Conservation (phyloP, 345 rosid species). For the Gynandropsis gynandra region DNA sequence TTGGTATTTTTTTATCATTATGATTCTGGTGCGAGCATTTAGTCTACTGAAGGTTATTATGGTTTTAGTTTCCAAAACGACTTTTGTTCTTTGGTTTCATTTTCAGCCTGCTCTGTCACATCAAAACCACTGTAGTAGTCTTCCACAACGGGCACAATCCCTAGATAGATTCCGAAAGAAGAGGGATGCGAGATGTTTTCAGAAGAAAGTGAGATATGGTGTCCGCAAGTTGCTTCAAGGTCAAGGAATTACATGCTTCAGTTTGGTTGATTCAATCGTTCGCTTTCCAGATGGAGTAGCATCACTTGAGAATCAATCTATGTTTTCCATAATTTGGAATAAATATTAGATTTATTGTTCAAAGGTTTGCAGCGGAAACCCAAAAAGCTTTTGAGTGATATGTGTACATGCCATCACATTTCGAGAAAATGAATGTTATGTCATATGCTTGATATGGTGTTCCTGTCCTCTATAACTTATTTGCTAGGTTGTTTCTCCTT, state of each 20-base stretch:
- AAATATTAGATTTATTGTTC: not conserved
- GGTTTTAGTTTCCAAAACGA: not conserved
- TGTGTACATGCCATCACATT: not conserved
- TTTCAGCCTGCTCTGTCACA: slow-evolving; percentile 47
- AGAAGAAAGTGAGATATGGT: slow-evolving; percentile 87
- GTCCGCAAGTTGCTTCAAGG: slow-evolving; percentile 98
- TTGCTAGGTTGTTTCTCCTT: not conserved
- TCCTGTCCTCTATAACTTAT: too few species aligned
- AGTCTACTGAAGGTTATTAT: slow-evolving; percentile 1
- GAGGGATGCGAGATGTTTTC: slow-evolving; percentile 86
- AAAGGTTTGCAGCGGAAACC: not conserved
- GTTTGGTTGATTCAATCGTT: not conserved
- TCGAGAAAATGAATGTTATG: not conserved
- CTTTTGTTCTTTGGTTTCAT: slow-evolving; percentile 4
- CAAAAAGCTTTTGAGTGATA: slow-evolving; percentile 5
- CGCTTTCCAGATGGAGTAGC: not conserved
- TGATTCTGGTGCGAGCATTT: not conserved
- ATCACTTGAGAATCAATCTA: slow-evolving; percentile 6
- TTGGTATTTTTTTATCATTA: slow-evolving; percentile 38
- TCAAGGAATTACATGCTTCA: slow-evolving; percentile 17
- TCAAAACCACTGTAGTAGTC: slow-evolving; percentile 55
- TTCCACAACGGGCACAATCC: slow-evolving; percentile 84
- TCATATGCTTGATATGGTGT: too few species aligned
- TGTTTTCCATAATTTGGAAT: not conserved
- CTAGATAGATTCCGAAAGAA: slow-evolving; percentile 83